Base-by-base conservation (phyloP, 176 grass and related monocot genomes). In the Aegilops longissima region DNA sequence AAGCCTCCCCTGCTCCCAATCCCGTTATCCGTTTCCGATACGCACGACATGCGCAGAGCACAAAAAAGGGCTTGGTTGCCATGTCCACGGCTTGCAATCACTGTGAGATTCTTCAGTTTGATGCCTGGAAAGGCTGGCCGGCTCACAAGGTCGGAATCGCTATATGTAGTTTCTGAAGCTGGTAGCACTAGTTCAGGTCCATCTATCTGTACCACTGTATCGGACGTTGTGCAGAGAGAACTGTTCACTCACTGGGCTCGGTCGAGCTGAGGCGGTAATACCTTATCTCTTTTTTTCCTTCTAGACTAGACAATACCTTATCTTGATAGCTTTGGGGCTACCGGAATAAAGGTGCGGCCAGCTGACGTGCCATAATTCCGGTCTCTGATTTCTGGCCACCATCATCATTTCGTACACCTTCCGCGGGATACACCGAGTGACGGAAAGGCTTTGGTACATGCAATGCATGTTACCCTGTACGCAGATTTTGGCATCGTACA, bases 1-100 rank as follows among this genome's bases (percentile, higher is more conserved):
- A 82, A 34, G 61, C 74, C 70, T 73, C 23, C 16, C 27, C 27
- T 74, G 91, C 73, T 90, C 45, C 72, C 54, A 58, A 78, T 65
- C 52, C 73, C 54, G 21, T 90, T 73, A 59, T 73, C 74, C 29
- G 58, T 8, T 83, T 61, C 71, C 71, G 77, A 66, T 81, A 72
- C 73, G 40, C 84, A 73, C 69, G 10, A 23, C 82, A 71, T 86
- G 72, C 18, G 63, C 83, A 9, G 9, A 17, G 47, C 20, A 38
- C 33, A 27, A 35, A 31, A 33, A 5, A 74, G 71, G 25, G n/a
- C 42, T 47, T 27, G 33, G 33, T 34, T 34, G 12, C 9, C 14
- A 51, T 49, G 61, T 45, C 21, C 45, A 80, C 17, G 45, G 66
- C 63, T 61, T 8, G 62, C 62, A 21, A 8, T 27, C 61, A 68